Conservation (phyloP, 805 yeast species). For the Komagataella pastoris region DNA sequence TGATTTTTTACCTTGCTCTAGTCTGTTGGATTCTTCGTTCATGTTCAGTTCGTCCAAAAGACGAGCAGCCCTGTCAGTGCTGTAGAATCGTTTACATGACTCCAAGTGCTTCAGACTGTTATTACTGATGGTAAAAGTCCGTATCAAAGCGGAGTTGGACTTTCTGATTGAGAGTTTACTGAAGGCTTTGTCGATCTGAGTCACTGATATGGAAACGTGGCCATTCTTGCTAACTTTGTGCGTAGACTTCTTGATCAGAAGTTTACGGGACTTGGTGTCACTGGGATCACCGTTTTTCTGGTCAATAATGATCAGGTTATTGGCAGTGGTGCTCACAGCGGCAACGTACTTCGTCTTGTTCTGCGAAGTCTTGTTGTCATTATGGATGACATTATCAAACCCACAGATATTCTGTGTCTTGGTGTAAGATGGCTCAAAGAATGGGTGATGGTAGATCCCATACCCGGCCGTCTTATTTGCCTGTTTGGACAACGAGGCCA, state of each 20-base stretch:
- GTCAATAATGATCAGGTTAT: conserved; percentile 16
- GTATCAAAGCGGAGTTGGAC: conserved; percentile 14
- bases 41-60: background rate
- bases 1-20: background rate
- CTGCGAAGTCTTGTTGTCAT: conserved; percentile 8
- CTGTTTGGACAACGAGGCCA: conserved; percentile 13
- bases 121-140: conserved; percentile 12
- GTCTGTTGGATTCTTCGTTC: background rate
- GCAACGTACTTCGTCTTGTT: conserved; percentile 8
- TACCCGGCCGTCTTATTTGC: conserved; percentile 3
- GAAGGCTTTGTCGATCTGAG: conserved; percentile 8
- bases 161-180: conserved; percentile 15
- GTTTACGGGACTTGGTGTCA: conserved; percentile 6
- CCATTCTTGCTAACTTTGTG: conserved; percentile 15
- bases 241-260: conserved; percentile 12
- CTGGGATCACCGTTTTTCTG: conserved; percentile 6
- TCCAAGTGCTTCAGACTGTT: conserved; percentile 6
- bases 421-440: conserved; percentile 21
- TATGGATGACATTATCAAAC: conserved; percentile 15
- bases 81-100: conserved; percentile 1
- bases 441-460: conserved; percentile 10
- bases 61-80: conserved; percentile 1
- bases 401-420: conserved; percentile 14
- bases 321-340: conserved; percentile 14
- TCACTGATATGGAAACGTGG: conserved; percentile 14